Conservation (phyloP, 2,329 filamentous ascomycete genomes). For the Alternaria sp. region DNA sequence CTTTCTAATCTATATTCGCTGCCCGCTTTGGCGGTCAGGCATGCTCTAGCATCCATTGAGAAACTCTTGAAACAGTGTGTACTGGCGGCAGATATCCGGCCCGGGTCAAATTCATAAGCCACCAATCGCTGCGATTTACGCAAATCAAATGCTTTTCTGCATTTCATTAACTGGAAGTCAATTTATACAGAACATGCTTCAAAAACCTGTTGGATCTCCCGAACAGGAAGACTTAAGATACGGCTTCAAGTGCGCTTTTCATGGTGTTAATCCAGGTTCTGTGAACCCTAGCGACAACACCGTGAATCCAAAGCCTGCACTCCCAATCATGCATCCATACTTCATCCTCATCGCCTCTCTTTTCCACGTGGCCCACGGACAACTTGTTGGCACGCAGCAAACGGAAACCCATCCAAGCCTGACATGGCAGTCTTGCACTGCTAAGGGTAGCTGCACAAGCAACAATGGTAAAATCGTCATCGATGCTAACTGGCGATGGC, state of each 20-base stretch:
- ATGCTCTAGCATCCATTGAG: not conserved
- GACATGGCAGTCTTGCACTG: slow-evolving; percentile 50
- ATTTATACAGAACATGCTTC: not conserved
- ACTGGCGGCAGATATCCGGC: not conserved
- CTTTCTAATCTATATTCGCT: slow-evolving; percentile 5
- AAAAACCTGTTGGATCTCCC: no score
- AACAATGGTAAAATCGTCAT: slow-evolving; percentile 50
- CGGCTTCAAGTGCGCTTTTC: not conserved
- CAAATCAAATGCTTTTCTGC: not conserved
- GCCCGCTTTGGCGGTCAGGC: not conserved
- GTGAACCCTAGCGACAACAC: slow-evolving; percentile 7
- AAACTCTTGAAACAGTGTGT: not conserved
- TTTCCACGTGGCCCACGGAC: slow-evolving; percentile 57
- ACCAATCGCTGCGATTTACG: not conserved
- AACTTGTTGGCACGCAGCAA: slow-evolving; percentile 53
- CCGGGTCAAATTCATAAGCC: not conserved
- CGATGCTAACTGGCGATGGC: slow-evolving; percentile 60
- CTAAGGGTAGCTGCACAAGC: slow-evolving; percentile 48
- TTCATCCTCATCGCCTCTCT: slow-evolving; percentile 57
- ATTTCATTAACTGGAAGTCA: not conserved
- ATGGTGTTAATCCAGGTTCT: not conserved
- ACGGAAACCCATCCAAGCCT: slow-evolving; percentile 53
- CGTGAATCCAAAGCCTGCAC: not conserved
- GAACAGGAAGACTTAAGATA: slow-evolving; percentile 1
- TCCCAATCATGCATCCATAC: slow-evolving; percentile 38